Evolutionary conservation across 2,329 filamentous ascomycete genomes (phyloP).

Genomic region (Epichloe sylvatica): DNA sequence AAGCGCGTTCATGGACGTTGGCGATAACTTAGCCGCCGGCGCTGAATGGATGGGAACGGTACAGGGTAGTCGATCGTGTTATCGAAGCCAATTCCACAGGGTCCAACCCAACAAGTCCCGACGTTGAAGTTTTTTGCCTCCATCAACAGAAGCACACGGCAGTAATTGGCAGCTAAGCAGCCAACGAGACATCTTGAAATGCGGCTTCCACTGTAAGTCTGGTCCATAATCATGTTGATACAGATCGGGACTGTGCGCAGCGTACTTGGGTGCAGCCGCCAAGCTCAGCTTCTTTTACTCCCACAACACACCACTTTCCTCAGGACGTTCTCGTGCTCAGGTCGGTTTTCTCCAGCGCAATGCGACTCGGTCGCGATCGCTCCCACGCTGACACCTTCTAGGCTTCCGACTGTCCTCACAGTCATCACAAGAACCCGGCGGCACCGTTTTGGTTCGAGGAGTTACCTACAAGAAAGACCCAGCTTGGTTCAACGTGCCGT

Average conservation of each 20-base stretch:
- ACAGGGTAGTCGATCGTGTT: background rate
- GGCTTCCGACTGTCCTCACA: background rate
- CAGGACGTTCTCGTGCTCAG: conserved; percentile 2
- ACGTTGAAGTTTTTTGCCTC: background rate
- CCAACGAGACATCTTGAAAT: background rate
- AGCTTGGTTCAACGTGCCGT: conserved; percentile 71
- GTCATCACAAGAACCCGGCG: background rate
- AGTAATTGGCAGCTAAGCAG: background rate
- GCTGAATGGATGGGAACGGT: background rate
- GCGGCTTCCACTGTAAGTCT: background rate
- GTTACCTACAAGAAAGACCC: conserved; percentile 52
- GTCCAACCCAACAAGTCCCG: background rate
- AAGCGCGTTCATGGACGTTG: too few relatives aligned
- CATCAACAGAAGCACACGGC: background rate
- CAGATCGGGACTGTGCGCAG: conserved; percentile 14
- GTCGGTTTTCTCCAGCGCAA: background rate
- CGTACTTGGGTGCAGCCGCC: conserved; percentile 14
- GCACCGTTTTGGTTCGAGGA: conserved; percentile 36
- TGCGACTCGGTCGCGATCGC: background rate
- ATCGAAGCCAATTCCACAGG: background rate
- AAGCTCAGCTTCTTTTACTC: conserved; percentile 7
- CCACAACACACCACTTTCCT: background rate
- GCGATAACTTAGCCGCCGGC: too few relatives aligned
- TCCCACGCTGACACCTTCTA: background rate
- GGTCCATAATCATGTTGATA: conserved; percentile 11